Conservation (phyloP, 345 rosid genomes). For the Mangifera indica region DNA sequence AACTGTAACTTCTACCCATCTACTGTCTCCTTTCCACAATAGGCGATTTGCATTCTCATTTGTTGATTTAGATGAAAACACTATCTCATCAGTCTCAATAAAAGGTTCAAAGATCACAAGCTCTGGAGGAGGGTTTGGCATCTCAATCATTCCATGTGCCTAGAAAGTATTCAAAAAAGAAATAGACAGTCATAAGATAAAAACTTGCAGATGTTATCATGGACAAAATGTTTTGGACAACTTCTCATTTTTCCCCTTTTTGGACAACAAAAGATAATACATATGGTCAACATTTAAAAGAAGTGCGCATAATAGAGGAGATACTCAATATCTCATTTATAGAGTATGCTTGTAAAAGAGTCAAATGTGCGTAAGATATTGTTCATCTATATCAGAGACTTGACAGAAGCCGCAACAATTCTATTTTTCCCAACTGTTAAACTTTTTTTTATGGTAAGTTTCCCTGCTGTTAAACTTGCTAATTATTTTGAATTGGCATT, state of each 20-base stretch:
- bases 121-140: slow-evolving; percentile 90
- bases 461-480: too few relatives aligned
- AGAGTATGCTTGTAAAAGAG: neutral
- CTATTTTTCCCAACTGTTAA: neutral
- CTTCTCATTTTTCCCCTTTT: neutral
- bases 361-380: neutral
- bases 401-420: neutral
- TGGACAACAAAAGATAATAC: neutral
- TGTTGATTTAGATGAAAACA: slow-evolving; percentile 54
- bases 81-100: slow-evolving; percentile 82
- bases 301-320: neutral
- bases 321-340: neutral
- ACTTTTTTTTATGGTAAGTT: too few relatives aligned
- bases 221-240: neutral
- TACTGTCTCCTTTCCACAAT: slow-evolving; percentile 65
- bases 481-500: neutral
- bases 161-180: slow-evolving; percentile 28
- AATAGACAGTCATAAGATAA: slow-evolving; percentile 1
- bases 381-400: neutral
- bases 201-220: neutral
- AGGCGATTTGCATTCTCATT: slow-evolving; percentile 38
- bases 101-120: slow-evolving; percentile 82
- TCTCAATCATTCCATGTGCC: slow-evolving; percentile 94
- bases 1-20: slow-evolving; percentile 91
- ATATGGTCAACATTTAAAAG: neutral